phyloP scores from a whole-genome alignment of 2,329 filamentous ascomycete genomes.

The Volutella citrinella region DNA sequence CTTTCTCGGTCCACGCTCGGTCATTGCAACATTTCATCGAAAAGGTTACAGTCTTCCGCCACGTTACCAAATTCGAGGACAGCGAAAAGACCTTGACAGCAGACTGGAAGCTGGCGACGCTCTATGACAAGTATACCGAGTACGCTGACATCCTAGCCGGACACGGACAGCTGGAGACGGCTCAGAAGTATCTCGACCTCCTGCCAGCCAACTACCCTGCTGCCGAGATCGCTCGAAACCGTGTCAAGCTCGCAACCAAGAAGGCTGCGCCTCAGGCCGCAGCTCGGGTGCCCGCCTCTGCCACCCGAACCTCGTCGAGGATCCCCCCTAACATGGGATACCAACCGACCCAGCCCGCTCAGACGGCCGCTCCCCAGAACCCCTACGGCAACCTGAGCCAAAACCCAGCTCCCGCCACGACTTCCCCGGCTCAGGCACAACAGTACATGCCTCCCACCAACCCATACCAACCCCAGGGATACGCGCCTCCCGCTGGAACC shows the following conservation, averaged over 20 bases:
- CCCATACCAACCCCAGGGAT: constrained; percentile 31
- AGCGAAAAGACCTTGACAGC: constrained; percentile 65
- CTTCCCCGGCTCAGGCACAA: constrained; percentile 23
- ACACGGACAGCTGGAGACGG: constrained; percentile 81
- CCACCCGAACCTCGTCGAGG: constrained; percentile 37
- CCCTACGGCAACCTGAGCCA: constrained; percentile 43
- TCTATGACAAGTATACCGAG: constrained; percentile 95
- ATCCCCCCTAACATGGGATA: constrained; percentile 42
- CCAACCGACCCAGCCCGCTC: constrained; percentile 42
- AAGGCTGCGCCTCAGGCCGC: constrained; percentile 29
- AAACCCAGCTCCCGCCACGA: constrained; percentile 19
- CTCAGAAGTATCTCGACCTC: constrained; percentile 87
- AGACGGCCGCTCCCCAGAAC: constrained; percentile 25
- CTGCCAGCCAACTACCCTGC: constrained; percentile 80
- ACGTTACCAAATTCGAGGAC: constrained; percentile 90
- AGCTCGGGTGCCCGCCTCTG: constrained; percentile 24
- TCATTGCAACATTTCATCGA: constrained; percentile 92
- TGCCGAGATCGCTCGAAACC: constrained; percentile 80
- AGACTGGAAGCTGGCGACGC: constrained; percentile 81
- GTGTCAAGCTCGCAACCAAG: constrained; percentile 80
- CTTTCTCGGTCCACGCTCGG: constrained; percentile 87
- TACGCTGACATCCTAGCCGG: constrained; percentile 93
- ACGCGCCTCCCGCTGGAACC: constrained; percentile 17
- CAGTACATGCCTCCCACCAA: constrained; percentile 38
- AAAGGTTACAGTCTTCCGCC: constrained; percentile 95